Evolutionary conservation across 129 eudicot species (phyloP).

Genomic region (Pittosporum tobira): DNA sequence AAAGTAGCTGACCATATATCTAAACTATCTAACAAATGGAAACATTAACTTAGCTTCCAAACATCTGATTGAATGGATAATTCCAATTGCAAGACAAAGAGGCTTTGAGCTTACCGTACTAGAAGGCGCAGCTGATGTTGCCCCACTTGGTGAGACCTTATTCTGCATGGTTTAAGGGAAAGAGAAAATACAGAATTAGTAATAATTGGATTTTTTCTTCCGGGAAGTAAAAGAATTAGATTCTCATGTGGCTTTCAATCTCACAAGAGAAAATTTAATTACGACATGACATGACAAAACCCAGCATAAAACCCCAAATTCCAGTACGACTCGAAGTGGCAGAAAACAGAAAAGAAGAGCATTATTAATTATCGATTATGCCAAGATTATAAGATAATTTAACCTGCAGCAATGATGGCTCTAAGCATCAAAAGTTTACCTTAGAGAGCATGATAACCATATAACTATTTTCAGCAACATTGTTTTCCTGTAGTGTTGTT

Average conservation of each 20-base stretch:
- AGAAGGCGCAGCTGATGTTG: constrained; percentile 35
- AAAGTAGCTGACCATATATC: too few relatives aligned
- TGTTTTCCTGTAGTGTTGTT: constrained; percentile 51
- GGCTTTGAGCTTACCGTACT: constrained; percentile 27
- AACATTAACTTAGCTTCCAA: not conserved
- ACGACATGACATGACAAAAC: not conserved
- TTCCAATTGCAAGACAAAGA: not conserved
- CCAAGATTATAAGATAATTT: too few relatives aligned
- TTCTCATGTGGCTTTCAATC: not conserved
- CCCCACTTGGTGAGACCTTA: constrained; percentile 33
- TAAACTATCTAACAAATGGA: too few relatives aligned
- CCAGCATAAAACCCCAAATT: too few relatives aligned
- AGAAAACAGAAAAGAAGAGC: too few relatives aligned
- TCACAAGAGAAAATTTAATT: not conserved
- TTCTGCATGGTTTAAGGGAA: constrained; percentile 19
- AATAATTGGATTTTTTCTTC: not conserved
- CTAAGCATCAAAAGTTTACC: constrained; percentile 38
- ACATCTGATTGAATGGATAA: not conserved
- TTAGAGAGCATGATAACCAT: constrained; percentile 46
- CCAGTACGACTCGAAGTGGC: too few relatives aligned
- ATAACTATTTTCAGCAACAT: constrained; percentile 47
- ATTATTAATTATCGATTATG: too few relatives aligned
- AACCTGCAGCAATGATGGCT: too few relatives aligned
- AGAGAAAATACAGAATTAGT: not conserved
- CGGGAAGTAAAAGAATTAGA: not conserved